Conservation (phyloP, 352 stramenopile species). For the Globisporangium lucens region DNA sequence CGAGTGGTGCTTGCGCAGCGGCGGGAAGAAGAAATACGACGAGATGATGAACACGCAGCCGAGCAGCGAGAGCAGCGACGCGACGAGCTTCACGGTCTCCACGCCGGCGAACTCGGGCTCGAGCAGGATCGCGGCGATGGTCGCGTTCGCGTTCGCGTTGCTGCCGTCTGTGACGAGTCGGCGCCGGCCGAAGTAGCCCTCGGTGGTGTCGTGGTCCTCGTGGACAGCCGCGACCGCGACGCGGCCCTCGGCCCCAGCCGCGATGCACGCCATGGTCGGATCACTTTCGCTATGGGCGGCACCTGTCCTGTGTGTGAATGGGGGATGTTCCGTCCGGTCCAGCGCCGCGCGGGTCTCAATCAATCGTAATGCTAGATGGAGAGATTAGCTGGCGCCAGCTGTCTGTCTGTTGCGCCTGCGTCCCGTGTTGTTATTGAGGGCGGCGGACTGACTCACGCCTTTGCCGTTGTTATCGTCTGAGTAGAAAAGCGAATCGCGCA, state of each 20-base stretch:
- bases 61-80: slow-evolving; percentile 66
- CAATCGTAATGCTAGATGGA: background rate
- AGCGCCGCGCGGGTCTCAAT: background rate
- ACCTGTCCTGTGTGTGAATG: background rate
- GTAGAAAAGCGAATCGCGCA: background rate
- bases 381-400: background rate
- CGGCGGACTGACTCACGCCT: background rate
- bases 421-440: background rate
- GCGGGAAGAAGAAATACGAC: slow-evolving; percentile 79
- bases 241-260: background rate
- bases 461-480: background rate
- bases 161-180: slow-evolving; percentile 7
- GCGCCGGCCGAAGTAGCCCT: slow-evolving; percentile 28
- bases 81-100: slow-evolving; percentile 48
- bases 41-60: slow-evolving; percentile 77
- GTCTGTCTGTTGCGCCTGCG: background rate
- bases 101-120: slow-evolving; percentile 58
- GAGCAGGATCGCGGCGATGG: slow-evolving; percentile 17
- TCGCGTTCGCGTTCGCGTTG: background rate
- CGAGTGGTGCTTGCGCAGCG: slow-evolving; percentile 77
- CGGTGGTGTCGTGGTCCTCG: slow-evolving; percentile 25
- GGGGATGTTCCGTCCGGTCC: background rate
- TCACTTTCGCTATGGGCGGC: slow-evolving; percentile 4
- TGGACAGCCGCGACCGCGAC: slow-evolving; percentile 17
- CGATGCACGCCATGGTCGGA: slow-evolving; percentile 20